phyloP scores from a whole-genome alignment of 1,284 basidiomycete species.

The Exsudoporus floridanus region DNA sequence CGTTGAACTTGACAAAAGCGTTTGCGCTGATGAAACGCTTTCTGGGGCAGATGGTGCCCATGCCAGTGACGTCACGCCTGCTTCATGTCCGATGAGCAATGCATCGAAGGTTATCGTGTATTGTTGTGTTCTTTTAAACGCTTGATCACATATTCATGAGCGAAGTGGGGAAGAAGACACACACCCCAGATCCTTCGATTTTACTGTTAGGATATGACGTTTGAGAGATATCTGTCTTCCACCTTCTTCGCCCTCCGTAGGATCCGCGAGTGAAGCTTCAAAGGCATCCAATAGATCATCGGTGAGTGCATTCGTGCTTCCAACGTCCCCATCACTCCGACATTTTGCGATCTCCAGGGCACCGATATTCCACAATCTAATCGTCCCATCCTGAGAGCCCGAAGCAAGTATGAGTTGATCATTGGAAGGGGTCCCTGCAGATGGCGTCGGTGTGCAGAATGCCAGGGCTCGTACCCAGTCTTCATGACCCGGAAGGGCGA shows the following conservation, averaged over 20 bases:
- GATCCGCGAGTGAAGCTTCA: slow-evolving; percentile 73
- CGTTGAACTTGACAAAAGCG: slow-evolving; percentile 83
- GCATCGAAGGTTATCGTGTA: slow-evolving; percentile 88
- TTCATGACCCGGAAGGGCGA: slow-evolving; percentile 82
- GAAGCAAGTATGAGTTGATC: slow-evolving; percentile 71
- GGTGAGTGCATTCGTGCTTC: slow-evolving; percentile 36
- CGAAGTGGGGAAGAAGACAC: neutral
- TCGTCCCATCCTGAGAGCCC: slow-evolving; percentile 89
- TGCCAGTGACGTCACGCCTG: slow-evolving; percentile 81
- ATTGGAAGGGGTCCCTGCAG: slow-evolving; percentile 15
- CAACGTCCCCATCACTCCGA: slow-evolving; percentile 10
- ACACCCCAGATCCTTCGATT: slow-evolving; percentile 51
- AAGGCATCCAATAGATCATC: slow-evolving; percentile 86
- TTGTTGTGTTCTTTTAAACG: slow-evolving; percentile 47
- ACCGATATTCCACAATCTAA: slow-evolving; percentile 85
- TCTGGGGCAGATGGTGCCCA: slow-evolving; percentile 59
- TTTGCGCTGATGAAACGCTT: slow-evolving; percentile 35
- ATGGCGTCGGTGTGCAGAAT: slow-evolving; percentile 47
- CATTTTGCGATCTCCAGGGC: slow-evolving; percentile 31
- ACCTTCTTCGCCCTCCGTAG: slow-evolving; percentile 64
- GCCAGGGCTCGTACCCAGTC: slow-evolving; percentile 88
- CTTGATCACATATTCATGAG: slow-evolving; percentile 2
- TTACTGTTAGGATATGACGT: slow-evolving; percentile 71
- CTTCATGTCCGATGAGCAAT: slow-evolving; percentile 89
- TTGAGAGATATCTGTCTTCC: slow-evolving; percentile 83